Evolutionary conservation across 306 rosid genomes (phyloP), one percentile per base, ranked within the genome.

Genomic region (Prunus mira): DNA sequence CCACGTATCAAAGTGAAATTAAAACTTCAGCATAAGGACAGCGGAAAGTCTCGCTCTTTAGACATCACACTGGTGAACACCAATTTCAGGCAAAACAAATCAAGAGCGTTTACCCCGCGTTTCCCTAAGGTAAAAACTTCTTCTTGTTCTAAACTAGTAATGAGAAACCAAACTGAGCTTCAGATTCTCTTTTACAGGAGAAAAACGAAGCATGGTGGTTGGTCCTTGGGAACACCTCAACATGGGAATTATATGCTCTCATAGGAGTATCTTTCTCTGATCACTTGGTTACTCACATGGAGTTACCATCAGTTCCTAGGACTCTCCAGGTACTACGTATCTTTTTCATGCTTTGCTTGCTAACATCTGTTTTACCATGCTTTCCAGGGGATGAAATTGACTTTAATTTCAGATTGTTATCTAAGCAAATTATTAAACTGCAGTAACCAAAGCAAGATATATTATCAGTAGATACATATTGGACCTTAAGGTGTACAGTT

Each of bases 201-300:
- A 94, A 94, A 92, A 91, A 86, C 71, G 98, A 95, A 78, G 96
- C 91, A 78, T 95, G 98, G 98, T 95, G 97, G 98, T 85, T 95
- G 82, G 78, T 94, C 81, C 96, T 94, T 60, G 96, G 97, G 41
- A 92, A 92, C 85, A 86, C 91, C 74, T 64, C 89, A 32, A 89
- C 91, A 0, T 86, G 84, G 49, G 98, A 92, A 80, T 79, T 95
- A 69, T 82, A 88, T 84, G 97, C 92, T 67, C 65, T 67, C 65
- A 92, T 85, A 78, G 86, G 97, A 79, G 91, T 95, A 62, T 90
- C 97, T 63, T 88, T 92, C 82, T 64, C 92, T 24, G 93, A 86
- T 84, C 91, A 83, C 63, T 84, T 90, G 73, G 85, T 82, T 78
- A 92, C 98, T 62, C 79, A 85, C 58, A 92, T 94, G 98, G 88